Conservation (phyloP, 805 yeast genomes). For the Cyberlindnera euphorbiae region DNA sequence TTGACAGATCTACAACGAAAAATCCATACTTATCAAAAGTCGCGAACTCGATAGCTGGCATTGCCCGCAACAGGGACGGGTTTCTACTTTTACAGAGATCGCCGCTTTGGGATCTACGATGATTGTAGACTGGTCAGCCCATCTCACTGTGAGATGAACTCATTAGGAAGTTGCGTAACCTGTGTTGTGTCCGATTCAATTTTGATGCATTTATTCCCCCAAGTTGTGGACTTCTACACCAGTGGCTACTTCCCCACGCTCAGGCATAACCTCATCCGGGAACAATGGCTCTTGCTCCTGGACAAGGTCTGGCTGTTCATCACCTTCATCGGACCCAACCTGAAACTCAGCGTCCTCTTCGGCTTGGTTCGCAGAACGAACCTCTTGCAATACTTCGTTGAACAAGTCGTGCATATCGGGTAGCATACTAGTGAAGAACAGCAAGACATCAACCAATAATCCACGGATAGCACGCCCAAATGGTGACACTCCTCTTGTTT, state of each 20-base stretch:
- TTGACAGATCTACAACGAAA: too few species aligned
- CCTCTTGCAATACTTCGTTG: constrained; percentile 1
- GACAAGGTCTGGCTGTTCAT: not conserved
- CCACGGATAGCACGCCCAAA: constrained; percentile 1
- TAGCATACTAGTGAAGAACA: constrained; percentile 10
- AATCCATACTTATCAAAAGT: too few species aligned
- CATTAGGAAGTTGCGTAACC: too few species aligned
- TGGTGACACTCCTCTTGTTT: constrained; percentile 1
- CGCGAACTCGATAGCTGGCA: too few species aligned
- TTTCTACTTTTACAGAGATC: too few species aligned
- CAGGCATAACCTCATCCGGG: not conserved
- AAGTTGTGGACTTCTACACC: not conserved
- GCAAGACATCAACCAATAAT: constrained; percentile 3
- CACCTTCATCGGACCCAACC: not conserved
- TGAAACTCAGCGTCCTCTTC: constrained; percentile 1
- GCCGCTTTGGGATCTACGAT: too few species aligned
- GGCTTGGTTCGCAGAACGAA: too few species aligned
- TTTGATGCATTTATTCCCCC: too few species aligned
- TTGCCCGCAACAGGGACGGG: too few species aligned
- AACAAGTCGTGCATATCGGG: constrained; percentile 13
- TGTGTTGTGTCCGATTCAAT: too few species aligned
- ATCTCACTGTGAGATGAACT: too few species aligned
- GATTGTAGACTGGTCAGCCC: too few species aligned
- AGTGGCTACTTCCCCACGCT: not conserved
- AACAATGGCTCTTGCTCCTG: not conserved